Evolutionary conservation across 176 grass and related monocot genomes (phyloP), one percentile per base, ranked within the genome.

Genomic region (Lolium perenne): DNA sequence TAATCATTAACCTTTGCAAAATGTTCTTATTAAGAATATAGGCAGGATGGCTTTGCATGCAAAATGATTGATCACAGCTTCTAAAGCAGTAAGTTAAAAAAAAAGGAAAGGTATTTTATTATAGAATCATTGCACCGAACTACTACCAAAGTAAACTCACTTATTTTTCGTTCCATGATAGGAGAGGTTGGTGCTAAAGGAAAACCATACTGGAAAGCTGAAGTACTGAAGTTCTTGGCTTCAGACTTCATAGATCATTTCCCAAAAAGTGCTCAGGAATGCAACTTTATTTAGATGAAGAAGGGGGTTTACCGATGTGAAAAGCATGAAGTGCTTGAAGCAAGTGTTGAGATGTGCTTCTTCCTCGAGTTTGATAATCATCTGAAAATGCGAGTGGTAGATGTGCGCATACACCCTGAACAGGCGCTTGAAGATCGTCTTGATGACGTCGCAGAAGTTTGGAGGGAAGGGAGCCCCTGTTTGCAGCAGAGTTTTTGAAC

Each of bases 311-410:
- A 99, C 97, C 88, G 77, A 85, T 86, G 92, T 94, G 82, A 99
- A 99, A 12, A 94, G 82, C 22, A 85, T 85, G 87, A 98, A 96
- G 76, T 98, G 97, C 87, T 94, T 98, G 94, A 98, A 98, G 94
- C 97, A 98, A 64, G 94, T 98, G 67, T 94, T 98, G 53, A 98
- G 97, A 85, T 98, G 97, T 35, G 93, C 92, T 82, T 92, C 92
- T 89, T 95, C 97, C 82, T 98, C 86, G 79, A 98, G 97, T 59
- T 76, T 98, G 8, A 92, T 73, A 57, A 98, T 94, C 86, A 84
- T 88, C 74, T 95, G 93, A 40, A 98, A 95, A 45, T 98, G 97
- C 0, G 94, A 94, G 83, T 95, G 97, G 75, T 98, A 98, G 7
- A 98, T 95, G 79, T 94, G 97, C 0, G 90, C 94, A 50, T 99